A percentile compares a stretch with the other conserved stretches of the same genome.
phyloP scores from a whole-genome alignment of 202 grass and related monocot species.

The Carex arenaria region DNA sequence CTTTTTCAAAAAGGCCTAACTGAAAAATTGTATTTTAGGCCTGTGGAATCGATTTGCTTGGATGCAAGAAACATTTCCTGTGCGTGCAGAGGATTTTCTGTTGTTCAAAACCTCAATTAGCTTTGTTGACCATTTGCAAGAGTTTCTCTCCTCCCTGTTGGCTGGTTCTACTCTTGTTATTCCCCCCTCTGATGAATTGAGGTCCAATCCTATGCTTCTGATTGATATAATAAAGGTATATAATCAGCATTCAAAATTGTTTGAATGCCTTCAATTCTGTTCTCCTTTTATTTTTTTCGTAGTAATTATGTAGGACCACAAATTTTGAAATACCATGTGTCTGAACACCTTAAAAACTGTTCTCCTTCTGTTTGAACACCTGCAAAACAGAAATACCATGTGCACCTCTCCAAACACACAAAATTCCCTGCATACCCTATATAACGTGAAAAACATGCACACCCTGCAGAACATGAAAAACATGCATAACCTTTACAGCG shows the following conservation, averaged over 20 bases:
- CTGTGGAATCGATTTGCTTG: constrained; percentile 81
- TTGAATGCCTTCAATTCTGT: neutral
- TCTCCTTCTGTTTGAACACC: neutral
- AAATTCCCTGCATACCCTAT: neutral
- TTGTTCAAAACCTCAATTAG: constrained; percentile 90
- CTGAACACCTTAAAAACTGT: no score
- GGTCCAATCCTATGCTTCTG: constrained; percentile 57
- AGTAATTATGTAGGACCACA: neutral
- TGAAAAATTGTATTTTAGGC: constrained; percentile 36
- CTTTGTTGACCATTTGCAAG: constrained; percentile 93
- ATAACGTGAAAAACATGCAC: neutral
- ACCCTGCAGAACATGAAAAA: neutral
- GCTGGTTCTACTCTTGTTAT: constrained; percentile 66
- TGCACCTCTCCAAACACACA: neutral
- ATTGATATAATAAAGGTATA: constrained; percentile 70
- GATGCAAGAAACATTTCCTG: constrained; percentile 74
- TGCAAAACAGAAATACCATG: neutral
- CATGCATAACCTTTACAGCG: neutral
- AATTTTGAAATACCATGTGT: no score
- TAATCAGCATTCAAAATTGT: neutral
- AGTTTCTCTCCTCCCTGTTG: constrained; percentile 76
- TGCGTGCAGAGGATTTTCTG: constrained; percentile 49
- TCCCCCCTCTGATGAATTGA: constrained; percentile 56
- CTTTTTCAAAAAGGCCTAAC: neutral
- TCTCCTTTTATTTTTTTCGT: neutral